Evolutionary conservation across 2,329 filamentous ascomycete species (phyloP), one percentile per base, ranked within the genome.

Genomic region (Trichoderma atrobrunneum): DNA sequence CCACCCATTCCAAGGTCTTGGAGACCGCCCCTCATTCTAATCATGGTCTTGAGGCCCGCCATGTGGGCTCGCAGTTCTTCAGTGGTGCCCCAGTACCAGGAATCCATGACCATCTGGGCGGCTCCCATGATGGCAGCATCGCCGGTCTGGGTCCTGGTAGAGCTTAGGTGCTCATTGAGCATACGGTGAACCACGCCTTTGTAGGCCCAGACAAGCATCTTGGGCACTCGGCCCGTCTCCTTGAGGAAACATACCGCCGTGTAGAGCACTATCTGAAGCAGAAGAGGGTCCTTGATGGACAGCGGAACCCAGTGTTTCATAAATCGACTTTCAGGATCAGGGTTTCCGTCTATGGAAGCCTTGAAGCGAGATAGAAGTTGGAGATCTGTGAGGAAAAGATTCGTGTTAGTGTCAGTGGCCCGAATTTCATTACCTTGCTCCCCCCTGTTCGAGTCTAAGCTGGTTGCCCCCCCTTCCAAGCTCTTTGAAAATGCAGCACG

Each of bases 71-170:
- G 79, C 12, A 87, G 78, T 72, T 85, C 83, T 48, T 80, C 76
- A 0, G 81, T 82, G 30, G 82, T 83, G 7, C 85, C 85, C 85
- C 85, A 87, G 75, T 87, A 87, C 86, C 87, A 88, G 72, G 87
- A 86, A 60, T 86, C 83, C 28, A 86, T 77, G 26, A 86, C 81
- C 73, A 87, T 81, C 75, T 87, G 86, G 1, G 84, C 78, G 6
- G 87, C 84, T 3, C 81, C 85, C 6, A 85, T 81, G 51, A 88
- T 82, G 5, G 83, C 82, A 36, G 83, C 81, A 73, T 87, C 85
- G 67, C 79, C 83, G 0, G 82, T 82, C n/a, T 80, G 78, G 21
- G 79, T 76, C 2, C 77, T 75, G 4, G 80, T 74, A 21, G 80
- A 77, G 48, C 78, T 78, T 18, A 88, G 81, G 54, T 85, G 84